Evolutionary conservation across 352 stramenopile species (phyloP), one percentile per base, ranked within the genome.

Genomic region (Pythium volutum): DNA sequence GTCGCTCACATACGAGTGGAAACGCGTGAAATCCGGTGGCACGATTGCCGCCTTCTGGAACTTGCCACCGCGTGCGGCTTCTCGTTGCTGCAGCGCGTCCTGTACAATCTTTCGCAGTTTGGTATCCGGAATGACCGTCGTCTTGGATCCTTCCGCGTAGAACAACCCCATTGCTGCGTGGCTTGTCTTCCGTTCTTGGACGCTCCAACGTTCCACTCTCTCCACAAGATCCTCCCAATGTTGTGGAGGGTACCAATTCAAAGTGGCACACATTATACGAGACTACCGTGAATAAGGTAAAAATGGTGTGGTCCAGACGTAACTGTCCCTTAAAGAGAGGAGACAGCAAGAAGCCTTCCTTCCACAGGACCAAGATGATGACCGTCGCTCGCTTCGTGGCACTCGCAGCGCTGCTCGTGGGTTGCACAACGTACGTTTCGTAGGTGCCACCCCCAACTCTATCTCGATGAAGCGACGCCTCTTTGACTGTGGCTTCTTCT

Each of bases 1-100:
- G n/a, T n/a, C n/a, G n/a, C n/a, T n/a, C n/a, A n/a, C 81, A 64
- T 89, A 93, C 66, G 93, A 98, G 81, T 98, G 92, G 71, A 97
- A 98, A 41, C 97, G 81, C 15, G 97, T 99, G 64, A 97, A 98
- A 64, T 99, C 97, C 0, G 97, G 97, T n/a, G 96, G 96, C 3
- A 99, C 74, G 43, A 99, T 77, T 55, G 96, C 83, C 1, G 95
- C 92, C 22, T 92, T 79, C 56, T 77, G 34, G 39, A 76, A 87
- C 54, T 74, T 83, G 38, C 63, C 64, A 9, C 84, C 76, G 26
- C 77, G 73, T 43, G 67, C 55, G 18, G 64, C 62, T 67, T 94
- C 81, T n/a, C 91, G 72, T 60, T 88, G 75, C 49, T 79, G 67
- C 45, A 96, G 68, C 59, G 76, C 80, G 34, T 80, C 58, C 42